Evolutionary conservation across 2,329 filamentous ascomycete genomes (phyloP), one percentile per base, ranked within the genome.

Genomic region (Phyllosticta citribraziliensis): DNA sequence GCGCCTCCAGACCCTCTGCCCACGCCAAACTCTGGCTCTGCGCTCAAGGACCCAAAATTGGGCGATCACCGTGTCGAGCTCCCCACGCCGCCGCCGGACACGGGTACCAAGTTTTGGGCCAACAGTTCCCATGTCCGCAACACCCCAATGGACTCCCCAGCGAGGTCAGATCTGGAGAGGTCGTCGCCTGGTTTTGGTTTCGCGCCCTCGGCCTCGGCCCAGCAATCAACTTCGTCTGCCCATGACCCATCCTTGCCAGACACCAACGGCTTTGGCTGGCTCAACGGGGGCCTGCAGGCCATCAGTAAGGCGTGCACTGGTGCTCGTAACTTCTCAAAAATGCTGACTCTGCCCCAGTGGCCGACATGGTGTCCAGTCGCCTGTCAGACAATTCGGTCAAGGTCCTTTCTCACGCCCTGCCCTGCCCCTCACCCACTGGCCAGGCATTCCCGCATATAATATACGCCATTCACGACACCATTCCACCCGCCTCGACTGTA

Each of bases 331-430:
- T 40, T 24, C 55, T 19, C 8, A 14, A 40, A n/a, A 47, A 14
- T 54, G 66, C 55, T 61, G 27, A 55, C 47, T 55, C 57, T 57
- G 14, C 19, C 51, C 8, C 52, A 75, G 74, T 68, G 59, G 67
- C 64, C 55, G 70, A 71, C 62, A 69, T 75, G 54, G 65, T 65
- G 47, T 66, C 68, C 40, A 63, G 72, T 52, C 68, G 72, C 25
- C 63, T 68, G n/a, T 66, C 68, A 59, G 50, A 66, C 50, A 69
- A 77, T 64, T 76, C 79, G 20, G 73, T 85, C 57, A 81, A 80
- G 65, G 76, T 86, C 35, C 77, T 86, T 20, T 84, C 83, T 14
- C 83, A 86, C 66, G 83, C 83, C 19, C 74, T 85, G 11, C 83
- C 83, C 17, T 84, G 78, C 65, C 82, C 83, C 0, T 79, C 78